phyloP scores from a whole-genome alignment of 2,329 filamentous ascomycete species.

The Helotiales sp. region DNA sequence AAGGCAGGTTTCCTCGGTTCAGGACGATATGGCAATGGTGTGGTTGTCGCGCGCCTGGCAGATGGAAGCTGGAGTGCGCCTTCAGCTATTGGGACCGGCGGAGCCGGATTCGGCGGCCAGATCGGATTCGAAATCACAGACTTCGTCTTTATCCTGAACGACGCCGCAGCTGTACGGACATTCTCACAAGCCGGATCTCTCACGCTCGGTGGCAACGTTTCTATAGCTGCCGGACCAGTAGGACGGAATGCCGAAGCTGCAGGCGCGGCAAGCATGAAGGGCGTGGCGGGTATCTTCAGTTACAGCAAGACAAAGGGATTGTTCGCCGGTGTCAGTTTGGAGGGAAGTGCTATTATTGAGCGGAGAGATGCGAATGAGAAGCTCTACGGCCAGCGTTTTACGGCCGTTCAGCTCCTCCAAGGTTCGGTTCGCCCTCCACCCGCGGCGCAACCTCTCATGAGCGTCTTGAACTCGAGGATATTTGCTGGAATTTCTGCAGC shows the following conservation, averaged over 20 bases:
- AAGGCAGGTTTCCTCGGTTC: slow-evolving; percentile 88
- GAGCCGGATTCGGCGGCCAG: slow-evolving; percentile 83
- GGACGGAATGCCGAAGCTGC: slow-evolving; percentile 96
- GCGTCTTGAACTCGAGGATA: slow-evolving; percentile 80
- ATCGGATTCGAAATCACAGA: slow-evolving; percentile 88
- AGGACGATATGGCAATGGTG: slow-evolving; percentile 78
- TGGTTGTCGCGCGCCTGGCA: slow-evolving; percentile 78
- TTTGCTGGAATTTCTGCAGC: slow-evolving; percentile 69
- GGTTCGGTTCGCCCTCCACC: slow-evolving; percentile 80
- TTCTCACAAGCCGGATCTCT: slow-evolving; percentile 92
- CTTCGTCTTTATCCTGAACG: slow-evolving; percentile 98
- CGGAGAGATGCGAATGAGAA: slow-evolving; percentile 96
- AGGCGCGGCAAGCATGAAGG: slow-evolving; percentile 86
- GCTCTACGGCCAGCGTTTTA: slow-evolving; percentile 83
- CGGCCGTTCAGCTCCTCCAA: slow-evolving; percentile 79
- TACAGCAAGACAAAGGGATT: slow-evolving; percentile 98
- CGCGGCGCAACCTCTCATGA: slow-evolving; percentile 82
- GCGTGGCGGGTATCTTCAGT: slow-evolving; percentile 90
- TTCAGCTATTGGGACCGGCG: slow-evolving; percentile 79
- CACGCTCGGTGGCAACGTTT: slow-evolving; percentile 94
- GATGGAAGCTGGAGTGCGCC: slow-evolving; percentile 83
- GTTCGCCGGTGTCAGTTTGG: slow-evolving; percentile 93
- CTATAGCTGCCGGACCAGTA: slow-evolving; percentile 90
- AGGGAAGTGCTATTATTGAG: slow-evolving; percentile 92
- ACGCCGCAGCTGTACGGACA: slow-evolving; percentile 84